Percentiles rank a stretch among this genome's conserved stretches.
Conservation (phyloP, 441 rosid genomes). For the Gossypium gossypioides region DNA sequence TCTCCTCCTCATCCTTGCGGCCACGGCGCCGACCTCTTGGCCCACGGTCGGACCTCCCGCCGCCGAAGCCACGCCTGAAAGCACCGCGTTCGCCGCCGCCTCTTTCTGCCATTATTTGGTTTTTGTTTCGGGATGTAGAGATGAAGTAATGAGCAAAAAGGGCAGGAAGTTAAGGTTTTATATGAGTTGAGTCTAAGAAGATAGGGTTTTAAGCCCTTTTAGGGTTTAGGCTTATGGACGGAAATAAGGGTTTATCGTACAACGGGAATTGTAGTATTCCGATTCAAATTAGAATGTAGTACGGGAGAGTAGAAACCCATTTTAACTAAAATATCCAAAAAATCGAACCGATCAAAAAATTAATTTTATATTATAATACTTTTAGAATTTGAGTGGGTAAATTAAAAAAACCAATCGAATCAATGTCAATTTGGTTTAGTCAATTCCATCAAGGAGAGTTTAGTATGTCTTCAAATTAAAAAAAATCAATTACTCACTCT, state of each 20-base stretch:
- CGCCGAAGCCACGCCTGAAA: constrained; percentile 1
- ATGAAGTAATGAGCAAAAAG: background rate
- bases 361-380: too few relatives aligned
- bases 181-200: background rate
- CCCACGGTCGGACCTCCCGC: background rate
- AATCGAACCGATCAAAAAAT: too few relatives aligned
- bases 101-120: background rate
- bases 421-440: too few relatives aligned
- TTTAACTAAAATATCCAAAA: too few relatives aligned
- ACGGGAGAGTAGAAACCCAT: too few relatives aligned
- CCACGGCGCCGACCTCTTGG: constrained; percentile 4
- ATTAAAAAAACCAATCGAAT: too few relatives aligned
- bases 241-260: background rate
- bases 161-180: background rate
- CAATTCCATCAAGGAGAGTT: too few relatives aligned
- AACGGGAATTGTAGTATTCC: background rate
- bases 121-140: background rate
- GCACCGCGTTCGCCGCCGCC: constrained; percentile 5
- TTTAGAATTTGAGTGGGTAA: too few relatives aligned
- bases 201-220: background rate
- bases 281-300: too few relatives aligned
- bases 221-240: background rate
- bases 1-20: background rate
- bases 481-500: too few relatives aligned
- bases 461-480: too few relatives aligned